Evolutionary conservation across 176 grass and related monocot species (phyloP), one percentile per base, ranked within the genome.

Genomic region (Calamus simplicifolius): DNA sequence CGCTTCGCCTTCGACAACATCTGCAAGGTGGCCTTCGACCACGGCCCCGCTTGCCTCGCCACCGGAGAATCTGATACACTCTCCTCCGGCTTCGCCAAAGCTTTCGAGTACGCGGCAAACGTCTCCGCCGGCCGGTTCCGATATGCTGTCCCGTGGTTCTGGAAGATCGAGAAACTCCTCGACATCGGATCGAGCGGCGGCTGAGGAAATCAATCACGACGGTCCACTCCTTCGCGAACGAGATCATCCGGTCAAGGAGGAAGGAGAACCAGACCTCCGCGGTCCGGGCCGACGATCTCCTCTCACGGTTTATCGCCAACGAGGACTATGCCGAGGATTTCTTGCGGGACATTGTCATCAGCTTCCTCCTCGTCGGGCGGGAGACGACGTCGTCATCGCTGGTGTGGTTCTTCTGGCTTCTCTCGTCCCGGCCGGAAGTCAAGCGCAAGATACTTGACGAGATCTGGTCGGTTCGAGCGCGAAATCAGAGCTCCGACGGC

Each of bases 1-100:
- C 19, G 16, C n/a, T 57, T 57, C 55, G 55, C 55, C 18, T 57
- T 57, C 55, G 55, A 57, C 27, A 57, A 57, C 55, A 23, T 57
- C 6, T 57, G 55, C 55, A 57, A 57, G 7, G 55, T 57, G 3
- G 55, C 55, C 18, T 57, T 57, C 12, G 5, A 26, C 23, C 19
- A 21, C 21, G 6, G 13, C 4, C 12, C 55, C 1, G 18, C 18
- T 5, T 43, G 7, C 35, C 35, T 43, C 35, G 35, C 35, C 35
- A 10, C 35, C 35, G 35, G 12, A 3, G 35, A 5, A 43, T 10
- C 35, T 7, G 35, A 43, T 7, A 6, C 2, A 43, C 12, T 10
- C 35, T 43, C 35, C 35, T 43, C 35, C 35, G 8, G 8, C 35
- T 43, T 43, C 35, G 35, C 35, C 35, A 10, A 43, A 43, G 35